These are phyloP conservation scores for Eimeria sp. DNA, from an alignment of 169 alveolate species.

Conservation along the genomic window DNA sequence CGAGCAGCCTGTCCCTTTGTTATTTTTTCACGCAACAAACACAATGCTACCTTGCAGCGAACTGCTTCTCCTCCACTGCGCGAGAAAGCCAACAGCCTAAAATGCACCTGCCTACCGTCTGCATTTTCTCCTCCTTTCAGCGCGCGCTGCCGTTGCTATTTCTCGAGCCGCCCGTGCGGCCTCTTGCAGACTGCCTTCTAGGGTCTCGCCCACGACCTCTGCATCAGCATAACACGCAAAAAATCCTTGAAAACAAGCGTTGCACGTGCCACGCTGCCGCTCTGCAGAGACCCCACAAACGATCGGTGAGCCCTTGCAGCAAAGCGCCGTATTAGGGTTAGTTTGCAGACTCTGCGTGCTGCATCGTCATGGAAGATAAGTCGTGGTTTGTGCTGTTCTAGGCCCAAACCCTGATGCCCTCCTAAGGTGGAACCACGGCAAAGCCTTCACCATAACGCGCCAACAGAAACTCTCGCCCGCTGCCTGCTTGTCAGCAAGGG, in stretches of 20 bases:
- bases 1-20: no score
- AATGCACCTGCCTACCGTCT: neutral
- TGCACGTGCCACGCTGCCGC: neutral
- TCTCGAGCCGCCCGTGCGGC: slow-evolving; percentile 56
- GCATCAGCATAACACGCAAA: neutral
- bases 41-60: neutral
- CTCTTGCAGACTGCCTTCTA: neutral
- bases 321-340: neutral
- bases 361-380: no score
- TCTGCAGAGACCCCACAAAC: neutral
- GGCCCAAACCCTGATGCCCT: neutral
- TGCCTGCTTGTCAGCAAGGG: neutral
- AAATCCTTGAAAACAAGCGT: neutral
- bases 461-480: neutral
- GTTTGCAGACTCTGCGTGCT: neutral
- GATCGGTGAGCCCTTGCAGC: neutral
- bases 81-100: neutral
- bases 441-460: neutral
- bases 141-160: slow-evolving; percentile 19
- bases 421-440: no score
- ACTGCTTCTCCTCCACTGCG: neutral
- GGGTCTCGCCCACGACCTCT: slow-evolving; percentile 35
- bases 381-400: neutral
- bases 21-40: neutral
- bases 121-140: slow-evolving; percentile 43